Conservation (phyloP, 169 alveolate species). For the Perkinsus marinus region DNA sequence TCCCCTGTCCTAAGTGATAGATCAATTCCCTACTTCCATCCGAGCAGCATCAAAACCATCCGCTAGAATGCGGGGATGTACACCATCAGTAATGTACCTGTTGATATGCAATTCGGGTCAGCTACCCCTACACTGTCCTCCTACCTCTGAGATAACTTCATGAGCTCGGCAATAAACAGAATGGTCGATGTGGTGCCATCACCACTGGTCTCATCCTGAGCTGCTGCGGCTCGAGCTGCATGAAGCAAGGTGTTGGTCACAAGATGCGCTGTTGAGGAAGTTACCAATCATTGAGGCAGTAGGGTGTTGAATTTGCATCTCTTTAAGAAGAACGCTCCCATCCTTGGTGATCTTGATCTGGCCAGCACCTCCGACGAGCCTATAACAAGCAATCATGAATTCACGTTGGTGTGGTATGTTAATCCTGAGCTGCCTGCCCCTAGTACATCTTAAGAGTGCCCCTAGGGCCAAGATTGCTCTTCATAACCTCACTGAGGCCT, state of each 20-base stretch:
- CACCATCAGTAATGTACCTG: constrained; percentile 75
- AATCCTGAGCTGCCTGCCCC: constrained; percentile 85
- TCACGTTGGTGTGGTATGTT: not conserved
- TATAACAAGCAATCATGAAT: not conserved
- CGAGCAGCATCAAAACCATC: constrained; percentile 92
- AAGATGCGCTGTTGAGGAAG: not conserved
- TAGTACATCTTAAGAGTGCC: constrained; percentile 95
- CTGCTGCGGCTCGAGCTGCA: constrained; percentile 90
- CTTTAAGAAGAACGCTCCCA: constrained; percentile 89
- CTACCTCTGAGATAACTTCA: constrained; percentile 26
- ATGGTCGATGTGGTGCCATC: constrained; percentile 97
- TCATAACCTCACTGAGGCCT: constrained; percentile 87
- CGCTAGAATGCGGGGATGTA: constrained; percentile 90
- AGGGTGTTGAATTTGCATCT: constrained; percentile 97
- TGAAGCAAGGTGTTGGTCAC: no score
- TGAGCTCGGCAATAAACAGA: constrained; percentile 82
- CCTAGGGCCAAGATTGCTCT: constrained; percentile 92
- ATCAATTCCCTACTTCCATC: constrained; percentile 52
- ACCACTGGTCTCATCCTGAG: constrained; percentile 95
- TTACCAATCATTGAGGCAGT: constrained; percentile 89
- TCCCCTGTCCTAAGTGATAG: no score
- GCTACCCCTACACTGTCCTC: constrained; percentile 7
- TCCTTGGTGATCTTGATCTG: constrained; percentile 78
- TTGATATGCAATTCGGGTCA: constrained; percentile 35
- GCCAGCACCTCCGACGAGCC: constrained; percentile 9